Base-by-base conservation (phyloP, 257 asterid species). In the Petunia axillaris region DNA sequence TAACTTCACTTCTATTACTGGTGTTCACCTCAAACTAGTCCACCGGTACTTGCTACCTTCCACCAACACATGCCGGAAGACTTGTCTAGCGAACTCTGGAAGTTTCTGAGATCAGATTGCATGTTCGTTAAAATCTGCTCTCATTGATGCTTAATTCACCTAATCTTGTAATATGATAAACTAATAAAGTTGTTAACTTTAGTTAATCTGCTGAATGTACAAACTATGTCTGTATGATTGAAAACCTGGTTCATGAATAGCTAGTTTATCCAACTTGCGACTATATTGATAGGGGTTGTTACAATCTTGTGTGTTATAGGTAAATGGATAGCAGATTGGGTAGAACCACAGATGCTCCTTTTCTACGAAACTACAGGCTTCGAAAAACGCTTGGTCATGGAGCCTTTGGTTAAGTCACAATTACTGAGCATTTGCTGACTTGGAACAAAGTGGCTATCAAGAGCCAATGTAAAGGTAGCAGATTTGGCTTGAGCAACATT, bases 301-400 rank as follows among this genome's bases (percentile, higher is more conserved):
- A 25, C 10, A 50, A 73, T 73, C 77, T 46, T 55, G 77, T 71
- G 60, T 48, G 10, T 25, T 25, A 25, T 25, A 25, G 25, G 25
- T 25, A 82, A 64, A 95, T 95, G 99, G 97, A 91, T 78, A 81
- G 77, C 44, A 88, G 88, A 82, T 91, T 84, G 11, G 85, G 82
- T 83, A 87, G 65, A 79, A 35, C 87, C 16, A 80, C 86, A 3
- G 93, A 91, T 76, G 78, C 84, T 39, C 87, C 88, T 83, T 73
- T 10, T 50, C 76, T 85, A 65, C 84, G 90, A 70, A 95, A 89
- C 90, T 95, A 95, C 83, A 88, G 94, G 82, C 84, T 93, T 82
- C 98, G 99, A 48, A 95, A 93, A 90, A 95, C 97, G 48, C 94
- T 95, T 60, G 99, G 98, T 55, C 98, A 92, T 88, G 99, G 98